A percentile compares a stretch with the other conserved stretches of the same genome.
Conservation (phyloP, 306 rosid species). For the Quercus robur region DNA sequence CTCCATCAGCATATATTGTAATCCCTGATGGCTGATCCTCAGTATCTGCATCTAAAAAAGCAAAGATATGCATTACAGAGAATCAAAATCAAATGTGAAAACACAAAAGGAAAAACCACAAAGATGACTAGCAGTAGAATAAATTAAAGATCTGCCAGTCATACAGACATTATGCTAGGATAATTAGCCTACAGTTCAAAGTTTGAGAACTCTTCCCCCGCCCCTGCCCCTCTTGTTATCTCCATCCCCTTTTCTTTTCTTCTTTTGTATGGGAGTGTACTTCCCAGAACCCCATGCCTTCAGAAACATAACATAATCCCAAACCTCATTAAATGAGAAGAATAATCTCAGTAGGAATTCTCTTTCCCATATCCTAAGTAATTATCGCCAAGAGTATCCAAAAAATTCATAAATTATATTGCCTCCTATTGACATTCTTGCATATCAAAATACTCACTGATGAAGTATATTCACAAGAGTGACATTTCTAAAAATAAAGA, state of each 20-base stretch:
- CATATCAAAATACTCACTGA: too few relatives aligned
- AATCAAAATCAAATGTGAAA: slow-evolving; percentile 6
- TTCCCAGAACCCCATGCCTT: too few relatives aligned
- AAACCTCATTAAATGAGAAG: not conserved
- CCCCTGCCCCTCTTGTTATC: too few relatives aligned
- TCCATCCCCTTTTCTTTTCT: too few relatives aligned
- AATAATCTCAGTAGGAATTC: not conserved
- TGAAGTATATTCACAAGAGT: too few relatives aligned
- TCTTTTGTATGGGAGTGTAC: too few relatives aligned
- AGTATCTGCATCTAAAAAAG: slow-evolving; percentile 59
- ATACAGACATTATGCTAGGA: not conserved
- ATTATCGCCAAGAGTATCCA: not conserved
- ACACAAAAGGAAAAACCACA: not conserved
- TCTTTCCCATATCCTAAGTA: not conserved
- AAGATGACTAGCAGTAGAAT: not conserved
- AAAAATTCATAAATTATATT: not conserved
- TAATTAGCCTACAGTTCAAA: not conserved
- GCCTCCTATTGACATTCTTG: not conserved
- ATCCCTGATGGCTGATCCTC: slow-evolving; percentile 95
- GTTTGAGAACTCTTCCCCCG: not conserved
- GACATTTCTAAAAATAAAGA: not conserved
- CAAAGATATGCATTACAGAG: slow-evolving; percentile 8
- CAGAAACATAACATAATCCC: not conserved
- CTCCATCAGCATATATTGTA: slow-evolving; percentile 60
- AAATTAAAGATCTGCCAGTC: not conserved